A percentile compares a stretch with the other conserved stretches of the same genome.
phyloP scores from a whole-genome alignment of 768 basidiomycete species.

The Suillus ampliporus region DNA sequence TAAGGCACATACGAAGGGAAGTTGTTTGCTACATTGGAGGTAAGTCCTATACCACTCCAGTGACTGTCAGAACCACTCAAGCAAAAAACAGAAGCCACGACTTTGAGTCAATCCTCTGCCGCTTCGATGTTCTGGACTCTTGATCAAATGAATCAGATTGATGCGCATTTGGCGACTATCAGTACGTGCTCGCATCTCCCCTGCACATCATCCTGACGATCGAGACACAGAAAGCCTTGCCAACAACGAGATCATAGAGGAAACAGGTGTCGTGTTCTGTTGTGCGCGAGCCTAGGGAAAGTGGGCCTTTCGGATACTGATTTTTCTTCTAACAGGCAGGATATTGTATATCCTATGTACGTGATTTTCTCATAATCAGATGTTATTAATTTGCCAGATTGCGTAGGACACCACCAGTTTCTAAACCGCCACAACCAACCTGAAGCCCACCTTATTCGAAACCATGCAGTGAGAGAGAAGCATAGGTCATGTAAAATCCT shows the following conservation, averaged over 20 bases:
- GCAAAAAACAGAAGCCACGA: background rate
- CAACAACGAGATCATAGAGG: background rate
- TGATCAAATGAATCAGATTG: conserved; percentile 1
- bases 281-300: background rate
- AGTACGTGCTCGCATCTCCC: background rate
- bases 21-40: too few species aligned
- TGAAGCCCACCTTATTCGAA: background rate
- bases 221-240: background rate
- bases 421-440: background rate
- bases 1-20: too few species aligned
- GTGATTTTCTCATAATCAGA: background rate
- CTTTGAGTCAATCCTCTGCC: background rate
- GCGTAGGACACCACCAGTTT: conserved; percentile 5
- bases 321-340: background rate
- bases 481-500: background rate
- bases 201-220: background rate
- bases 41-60: too few species aligned
- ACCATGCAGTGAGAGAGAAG: background rate
- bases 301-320: background rate
- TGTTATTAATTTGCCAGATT: background rate
- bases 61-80: background rate
- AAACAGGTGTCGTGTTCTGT: background rate
- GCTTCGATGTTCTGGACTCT: conserved; percentile 1
- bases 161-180: background rate
- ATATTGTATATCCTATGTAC: background rate